These are phyloP conservation scores for Aspergillus niger DNA, from an alignment of 2,329 filamentous ascomycete genomes.

Conservation along the genomic window DNA sequence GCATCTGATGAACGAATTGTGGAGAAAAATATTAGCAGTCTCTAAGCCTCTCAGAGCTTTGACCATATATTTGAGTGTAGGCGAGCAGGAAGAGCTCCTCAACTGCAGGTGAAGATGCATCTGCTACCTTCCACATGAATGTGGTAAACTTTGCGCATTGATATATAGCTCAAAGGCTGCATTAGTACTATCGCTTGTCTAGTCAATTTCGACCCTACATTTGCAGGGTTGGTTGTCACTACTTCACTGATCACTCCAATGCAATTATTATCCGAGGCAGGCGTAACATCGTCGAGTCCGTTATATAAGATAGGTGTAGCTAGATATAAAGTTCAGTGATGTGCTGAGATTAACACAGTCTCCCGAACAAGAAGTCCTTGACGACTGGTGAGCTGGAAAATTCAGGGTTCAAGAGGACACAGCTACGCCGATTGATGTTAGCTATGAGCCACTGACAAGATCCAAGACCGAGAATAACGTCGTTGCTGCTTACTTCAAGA, in stretches of 20 bases:
- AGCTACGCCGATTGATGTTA: constrained; percentile 55
- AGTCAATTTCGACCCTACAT: neutral
- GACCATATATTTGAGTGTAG: neutral
- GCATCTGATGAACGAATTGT: neutral
- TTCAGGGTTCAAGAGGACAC: constrained; percentile 87
- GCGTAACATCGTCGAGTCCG: constrained; percentile 13
- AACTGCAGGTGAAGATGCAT: neutral
- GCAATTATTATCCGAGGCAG: constrained; percentile 1
- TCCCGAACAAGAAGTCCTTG: constrained; percentile 80
- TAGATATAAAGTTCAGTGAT: neutral
- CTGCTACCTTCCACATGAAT: neutral
- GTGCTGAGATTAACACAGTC: constrained; percentile 27
- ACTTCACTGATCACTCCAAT: neutral
- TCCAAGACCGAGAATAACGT: constrained; percentile 8
- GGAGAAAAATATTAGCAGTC: neutral
- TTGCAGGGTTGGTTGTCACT: neutral
- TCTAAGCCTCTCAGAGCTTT: no score
- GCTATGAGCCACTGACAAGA: constrained; percentile 7
- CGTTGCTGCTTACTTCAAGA: constrained; percentile 72
- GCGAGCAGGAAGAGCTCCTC: neutral
- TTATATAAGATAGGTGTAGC: neutral
- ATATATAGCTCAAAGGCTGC: neutral
- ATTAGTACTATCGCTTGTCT: neutral
- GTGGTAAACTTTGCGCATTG: neutral
- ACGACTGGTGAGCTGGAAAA: constrained; percentile 89